Percentiles rank a stretch among this genome's conserved stretches.
These are phyloP conservation scores for Vitis hybrid DNA, from an alignment of 177 flowering plant species.

Conservation along the genomic window DNA sequence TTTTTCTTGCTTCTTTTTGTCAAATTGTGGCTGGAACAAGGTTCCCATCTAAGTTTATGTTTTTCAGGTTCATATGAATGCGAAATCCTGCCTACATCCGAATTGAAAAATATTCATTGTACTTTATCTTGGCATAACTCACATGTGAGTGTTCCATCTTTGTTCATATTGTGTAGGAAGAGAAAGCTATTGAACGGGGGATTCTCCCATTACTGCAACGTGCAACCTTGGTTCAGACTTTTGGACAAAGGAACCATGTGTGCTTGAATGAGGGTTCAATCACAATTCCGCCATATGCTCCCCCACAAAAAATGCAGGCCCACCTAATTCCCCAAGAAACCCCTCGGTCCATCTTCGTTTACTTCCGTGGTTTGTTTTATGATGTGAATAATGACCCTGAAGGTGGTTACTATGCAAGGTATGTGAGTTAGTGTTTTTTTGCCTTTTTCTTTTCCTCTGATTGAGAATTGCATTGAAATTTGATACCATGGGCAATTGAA, in stretches of 20 bases:
- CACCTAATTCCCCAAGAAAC: constrained; percentile 84
- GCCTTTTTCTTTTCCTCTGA: too few species aligned
- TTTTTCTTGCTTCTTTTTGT: not conserved
- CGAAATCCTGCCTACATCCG: not conserved
- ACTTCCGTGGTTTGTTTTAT: constrained; percentile 91
- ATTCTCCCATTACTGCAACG: constrained; percentile 85
- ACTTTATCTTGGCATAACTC: not conserved
- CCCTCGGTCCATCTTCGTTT: constrained; percentile 96
- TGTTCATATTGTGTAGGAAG: constrained; percentile 55
- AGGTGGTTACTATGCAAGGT: constrained; percentile 99
- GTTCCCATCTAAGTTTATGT: not conserved
- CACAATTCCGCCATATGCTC: constrained; percentile 96
- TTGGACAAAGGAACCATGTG: too few species aligned
- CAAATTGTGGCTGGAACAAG: not conserved
- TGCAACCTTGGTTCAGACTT: constrained; percentile 92
- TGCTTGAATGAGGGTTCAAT: constrained; percentile 72
- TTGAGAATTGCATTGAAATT: too few species aligned
- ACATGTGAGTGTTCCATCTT: not conserved
- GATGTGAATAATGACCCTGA: constrained; percentile 96
- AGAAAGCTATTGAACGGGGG: constrained; percentile 93
- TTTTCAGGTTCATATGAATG: not conserved
- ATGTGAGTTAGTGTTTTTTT: constrained; percentile 1
- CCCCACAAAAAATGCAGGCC: constrained; percentile 94
- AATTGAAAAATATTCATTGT: not conserved
- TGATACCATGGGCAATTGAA: not conserved